phyloP scores from a whole-genome alignment of 108 stramenopile genomes.

The Stephanodiscus minutulus region DNA sequence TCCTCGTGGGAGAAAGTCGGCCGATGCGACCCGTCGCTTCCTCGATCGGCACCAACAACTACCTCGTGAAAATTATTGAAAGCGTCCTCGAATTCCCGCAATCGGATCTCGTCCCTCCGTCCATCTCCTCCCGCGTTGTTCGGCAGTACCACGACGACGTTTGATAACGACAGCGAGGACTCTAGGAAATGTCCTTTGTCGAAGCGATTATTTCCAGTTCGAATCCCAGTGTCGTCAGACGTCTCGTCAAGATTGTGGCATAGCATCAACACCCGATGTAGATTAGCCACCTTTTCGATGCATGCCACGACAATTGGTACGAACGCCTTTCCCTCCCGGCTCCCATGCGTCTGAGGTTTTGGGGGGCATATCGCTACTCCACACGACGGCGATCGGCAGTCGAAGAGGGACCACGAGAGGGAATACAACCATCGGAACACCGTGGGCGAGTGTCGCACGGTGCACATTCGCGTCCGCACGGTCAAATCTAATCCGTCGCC shows the following conservation, averaged over 20 bases:
- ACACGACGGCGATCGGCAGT: neutral
- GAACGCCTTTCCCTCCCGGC: neutral
- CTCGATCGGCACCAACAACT: slow-evolving; percentile 12
- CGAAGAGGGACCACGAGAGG: neutral
- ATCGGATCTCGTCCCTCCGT: neutral
- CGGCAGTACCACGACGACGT: slow-evolving; percentile 35
- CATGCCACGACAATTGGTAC: slow-evolving; percentile 41
- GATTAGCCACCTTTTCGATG: slow-evolving; percentile 48
- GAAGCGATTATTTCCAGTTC: neutral
- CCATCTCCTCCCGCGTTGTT: neutral
- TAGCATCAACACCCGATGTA: slow-evolving; percentile 49
- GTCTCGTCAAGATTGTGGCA: slow-evolving; percentile 22
- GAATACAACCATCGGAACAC: slow-evolving; percentile 38
- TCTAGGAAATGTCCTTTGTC: neutral
- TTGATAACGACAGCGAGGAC: slow-evolving; percentile 11
- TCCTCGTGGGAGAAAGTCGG: slow-evolving; percentile 35
- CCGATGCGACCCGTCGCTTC: neutral
- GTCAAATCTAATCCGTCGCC: slow-evolving; percentile 8
- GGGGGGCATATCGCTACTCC: neutral
- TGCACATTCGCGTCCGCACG: slow-evolving; percentile 51
- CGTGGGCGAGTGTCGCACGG: slow-evolving; percentile 40
- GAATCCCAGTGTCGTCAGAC: neutral
- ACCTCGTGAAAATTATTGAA: slow-evolving; percentile 33
- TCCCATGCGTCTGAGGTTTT: neutral
- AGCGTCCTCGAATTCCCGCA: slow-evolving; percentile 32